Evolutionary conservation across 345 rosid genomes (phyloP).

Genomic region (Corchorus olitorius): DNA sequence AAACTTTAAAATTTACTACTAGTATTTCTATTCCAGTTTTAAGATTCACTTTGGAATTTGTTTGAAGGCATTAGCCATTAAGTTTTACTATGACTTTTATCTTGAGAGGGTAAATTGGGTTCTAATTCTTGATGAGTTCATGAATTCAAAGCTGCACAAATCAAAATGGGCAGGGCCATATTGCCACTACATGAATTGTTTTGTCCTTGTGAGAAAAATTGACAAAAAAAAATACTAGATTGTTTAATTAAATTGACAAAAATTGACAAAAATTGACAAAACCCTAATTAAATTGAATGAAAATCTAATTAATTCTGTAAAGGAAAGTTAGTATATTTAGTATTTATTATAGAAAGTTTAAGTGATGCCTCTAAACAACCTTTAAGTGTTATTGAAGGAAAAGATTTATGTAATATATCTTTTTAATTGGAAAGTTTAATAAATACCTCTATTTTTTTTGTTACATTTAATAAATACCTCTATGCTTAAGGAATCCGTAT

Average conservation of each 20-base stretch:
- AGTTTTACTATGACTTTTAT: not conserved
- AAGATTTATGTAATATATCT: too few species aligned
- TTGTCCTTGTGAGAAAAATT: not conserved
- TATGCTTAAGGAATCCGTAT: too few species aligned
- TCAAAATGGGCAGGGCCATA: not conserved
- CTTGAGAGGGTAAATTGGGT: not conserved
- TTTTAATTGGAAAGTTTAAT: too few species aligned
- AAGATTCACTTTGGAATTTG: not conserved
- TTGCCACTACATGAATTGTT: not conserved
- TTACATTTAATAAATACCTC: too few species aligned
- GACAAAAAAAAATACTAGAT: not conserved
- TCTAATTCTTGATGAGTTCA: not conserved
- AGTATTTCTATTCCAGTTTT: not conserved
- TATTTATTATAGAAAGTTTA: too few species aligned
- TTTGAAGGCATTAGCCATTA: not conserved
- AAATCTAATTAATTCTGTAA: not conserved
- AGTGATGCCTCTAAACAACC: too few species aligned
- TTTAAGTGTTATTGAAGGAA: too few species aligned
- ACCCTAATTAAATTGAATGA: not conserved
- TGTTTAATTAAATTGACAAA: not conserved
- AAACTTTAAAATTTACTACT: not conserved
- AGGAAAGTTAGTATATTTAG: too few species aligned
- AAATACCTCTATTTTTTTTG: too few species aligned
- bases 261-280: not conserved
- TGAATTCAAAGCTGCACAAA: not conserved